Evolutionary conservation across 441 rosid genomes (phyloP), one percentile per base, ranked within the genome.

Genomic region (Francoa sonchifolia): DNA sequence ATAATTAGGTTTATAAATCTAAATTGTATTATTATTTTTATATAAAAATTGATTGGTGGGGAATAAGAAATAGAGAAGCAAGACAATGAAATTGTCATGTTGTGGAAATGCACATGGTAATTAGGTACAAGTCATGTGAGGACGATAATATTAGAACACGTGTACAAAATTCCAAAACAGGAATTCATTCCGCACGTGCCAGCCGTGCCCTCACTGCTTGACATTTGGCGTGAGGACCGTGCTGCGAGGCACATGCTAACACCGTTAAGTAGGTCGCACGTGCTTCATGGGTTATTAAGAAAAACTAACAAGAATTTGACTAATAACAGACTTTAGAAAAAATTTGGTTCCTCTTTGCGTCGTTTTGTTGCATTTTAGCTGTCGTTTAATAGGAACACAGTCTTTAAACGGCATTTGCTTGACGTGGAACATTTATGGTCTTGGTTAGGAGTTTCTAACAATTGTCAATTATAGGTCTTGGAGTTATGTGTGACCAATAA

Each of bases 71-170:
- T 9, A 41, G 2, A 9, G 22, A 20, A 3, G 42, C 2, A 8
- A 28, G 62, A 55, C 56, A 54, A 45, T 33, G 42, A 42, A 23
- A 40, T 56, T 53, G 67, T 58, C 56, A 20, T 19, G 21, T 55
- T 3, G 58, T 35, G 55, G 13, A 12, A 1, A 0, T 4, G 74
- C 82, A 72, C 82, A 75, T 72, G 76, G 64, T 8, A 15, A 26
- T 52, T 62, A 15, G 72, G 70, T 39, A 22, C 11, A 13, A 47
- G 10, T 44, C 76, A 64, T 62, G 63, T 48, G 70, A 33, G 42
- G 57, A 39, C 16, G 20, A 2, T 19, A 8, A 6, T 0, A 2
- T 2, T 12, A 1, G 6, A 55, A 47, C 66, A 59, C 54, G 65
- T 54, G 65, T 39, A 28, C 1, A 40, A 48, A 4, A 20, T 4